A percentile compares a stretch with the other conserved stretches of the same genome.
Evolutionary conservation across 2,329 filamentous ascomycete genomes (phyloP).

Genomic region (Diaporthe citri): DNA sequence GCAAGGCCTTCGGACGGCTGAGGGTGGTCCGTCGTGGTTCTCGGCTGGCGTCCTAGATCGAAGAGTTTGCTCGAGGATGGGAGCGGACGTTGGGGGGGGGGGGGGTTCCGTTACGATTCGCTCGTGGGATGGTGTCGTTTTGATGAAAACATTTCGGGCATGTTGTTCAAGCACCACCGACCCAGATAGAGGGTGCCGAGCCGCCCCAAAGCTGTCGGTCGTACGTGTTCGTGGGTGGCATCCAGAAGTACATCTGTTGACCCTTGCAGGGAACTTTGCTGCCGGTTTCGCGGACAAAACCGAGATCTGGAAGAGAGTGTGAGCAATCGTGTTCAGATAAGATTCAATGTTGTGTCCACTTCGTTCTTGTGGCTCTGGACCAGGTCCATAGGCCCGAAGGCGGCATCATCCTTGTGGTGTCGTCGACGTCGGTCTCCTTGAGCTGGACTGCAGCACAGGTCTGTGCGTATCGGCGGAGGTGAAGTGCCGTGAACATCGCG

Average conservation of each 20-base stretch:
- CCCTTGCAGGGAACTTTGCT: constrained; percentile 38
- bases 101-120: background rate
- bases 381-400: constrained; percentile 24
- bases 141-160: background rate
- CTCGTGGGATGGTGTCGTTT: background rate
- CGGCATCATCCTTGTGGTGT: constrained; percentile 41
- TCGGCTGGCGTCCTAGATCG: background rate
- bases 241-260: constrained; percentile 40
- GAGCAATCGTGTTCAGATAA: constrained; percentile 30
- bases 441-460: constrained; percentile 35
- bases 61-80: background rate
- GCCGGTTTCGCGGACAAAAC: constrained; percentile 36
- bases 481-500: background rate
- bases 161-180: constrained; percentile 9
- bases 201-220: constrained; percentile 31
- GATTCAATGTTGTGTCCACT: background rate
- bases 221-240: constrained; percentile 29
- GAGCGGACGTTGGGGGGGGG: background rate
- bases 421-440: constrained; percentile 33
- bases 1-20: background rate
- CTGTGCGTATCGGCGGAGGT: constrained; percentile 19
- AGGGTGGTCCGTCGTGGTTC: background rate
- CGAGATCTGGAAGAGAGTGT: constrained; percentile 38
- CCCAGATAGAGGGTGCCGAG: constrained; percentile 29
- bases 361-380: background rate